phyloP scores from a whole-genome alignment of 306 rosid genomes.

The Lathyrus sativus region DNA sequence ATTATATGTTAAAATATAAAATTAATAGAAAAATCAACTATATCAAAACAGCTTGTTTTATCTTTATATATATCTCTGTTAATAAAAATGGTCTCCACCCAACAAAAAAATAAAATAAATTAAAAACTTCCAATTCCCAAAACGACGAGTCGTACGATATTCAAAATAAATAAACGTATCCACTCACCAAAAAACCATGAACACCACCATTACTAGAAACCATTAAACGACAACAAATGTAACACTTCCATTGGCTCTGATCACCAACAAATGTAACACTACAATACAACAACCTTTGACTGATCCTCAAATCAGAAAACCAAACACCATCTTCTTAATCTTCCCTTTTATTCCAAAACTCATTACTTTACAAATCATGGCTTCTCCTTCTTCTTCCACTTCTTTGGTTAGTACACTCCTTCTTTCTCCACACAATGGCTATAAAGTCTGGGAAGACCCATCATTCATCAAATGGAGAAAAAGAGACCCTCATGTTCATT shows the following conservation, averaged over 20 bases:
- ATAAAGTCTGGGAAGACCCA: constrained; percentile 88
- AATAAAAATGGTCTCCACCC: neutral
- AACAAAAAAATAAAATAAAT: neutral
- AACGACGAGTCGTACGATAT: constrained; percentile 26
- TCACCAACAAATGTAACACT: no score
- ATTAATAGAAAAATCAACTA: no score
- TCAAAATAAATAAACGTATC: neutral
- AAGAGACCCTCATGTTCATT: constrained; percentile 80
- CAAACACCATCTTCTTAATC: neutral
- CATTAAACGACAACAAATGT: constrained; percentile 12
- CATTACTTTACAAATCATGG: constrained; percentile 34
- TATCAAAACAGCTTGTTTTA: no score
- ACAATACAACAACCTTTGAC: neutral
- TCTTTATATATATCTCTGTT: no score
- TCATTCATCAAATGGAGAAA: constrained; percentile 88
- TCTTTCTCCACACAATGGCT: constrained; percentile 53
- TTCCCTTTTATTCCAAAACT: neutral
- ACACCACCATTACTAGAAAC: neutral
- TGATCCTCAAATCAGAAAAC: constrained; percentile 7
- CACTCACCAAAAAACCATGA: neutral
- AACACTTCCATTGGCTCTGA: constrained; percentile 5
- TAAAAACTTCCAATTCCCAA: neutral
- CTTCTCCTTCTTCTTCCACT: constrained; percentile 36
- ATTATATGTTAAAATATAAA: no score
- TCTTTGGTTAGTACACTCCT: constrained; percentile 53